Evolutionary conservation across 768 basidiomycete genomes (phyloP), one percentile per base, ranked within the genome.

Genomic region (Mycena amicta): DNA sequence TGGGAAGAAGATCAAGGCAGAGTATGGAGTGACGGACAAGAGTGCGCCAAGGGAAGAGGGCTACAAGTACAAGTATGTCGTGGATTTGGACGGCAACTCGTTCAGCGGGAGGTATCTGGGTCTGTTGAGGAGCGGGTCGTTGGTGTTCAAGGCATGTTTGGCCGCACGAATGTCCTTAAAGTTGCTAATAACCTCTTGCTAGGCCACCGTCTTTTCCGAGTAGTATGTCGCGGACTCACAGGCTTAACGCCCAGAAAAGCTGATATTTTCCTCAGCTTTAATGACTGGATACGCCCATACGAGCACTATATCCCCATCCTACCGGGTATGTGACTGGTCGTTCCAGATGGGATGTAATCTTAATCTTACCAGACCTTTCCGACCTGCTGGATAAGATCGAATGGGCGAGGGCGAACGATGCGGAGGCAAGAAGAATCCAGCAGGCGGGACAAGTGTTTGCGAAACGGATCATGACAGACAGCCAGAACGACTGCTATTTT

Each of bases 361-460:
- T n/a, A n/a, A n/a, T n/a, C n/a, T n/a, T n/a, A n/a, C n/a, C n/a
- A n/a, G n/a, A n/a, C n/a, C n/a, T n/a, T n/a, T n/a, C 50, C 11
- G 50, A 52, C 20, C 30, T 52, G 2, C n/a, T 52, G 29, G 50
- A 52, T n/a, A 52, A 52, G 30, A 29, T 52, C 15, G 50, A 52
- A 20, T 52, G 50, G 50, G 50, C 50, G 30, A 5, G 20, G 15
- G 29, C 28, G 29, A 29, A 52, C 50, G 50, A 52, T 33, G 31
- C 28, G 6, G 50, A 52, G 30, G 50, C 50, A 3, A 18, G 31
- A 15, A n/a, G 20, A 30, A 52, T 52, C 16, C 50, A 52, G 30
- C 29, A 52, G 30, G 30, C 50, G 16, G 50, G 50, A n/a, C 16
- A 52, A 30, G 29, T 26, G 27, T 30, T 52, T 20, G 50, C 50